Base-by-base conservation (phyloP, 495 filamentous ascomycete species). In the Daldinia childiae region DNA sequence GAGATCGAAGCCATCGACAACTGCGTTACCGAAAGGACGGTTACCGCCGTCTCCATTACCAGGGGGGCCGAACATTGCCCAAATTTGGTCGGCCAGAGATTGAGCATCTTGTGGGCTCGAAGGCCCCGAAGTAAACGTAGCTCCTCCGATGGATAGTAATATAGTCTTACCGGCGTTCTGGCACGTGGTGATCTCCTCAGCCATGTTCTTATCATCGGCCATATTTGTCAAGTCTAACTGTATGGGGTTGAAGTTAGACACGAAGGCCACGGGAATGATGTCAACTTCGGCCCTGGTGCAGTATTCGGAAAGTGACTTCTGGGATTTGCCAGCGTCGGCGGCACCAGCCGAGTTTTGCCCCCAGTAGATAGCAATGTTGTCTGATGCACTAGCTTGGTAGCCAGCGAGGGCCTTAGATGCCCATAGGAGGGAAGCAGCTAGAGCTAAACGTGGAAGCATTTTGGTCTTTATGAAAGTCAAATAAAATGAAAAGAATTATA, bases 361-460 rank as follows among this genome's bases (percentile, higher is more conserved):
- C 82, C 88, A 92, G 75, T 91, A 92, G 19, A 91, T 79, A 8
- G 86, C 89, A 67, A 91, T 77, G 63, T 91, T 91, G 58, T 82
- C 84, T 8, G 83, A 83, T 5, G 82, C 77, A 29, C 73, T 64
- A 0, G 82, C 59, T 69, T 85, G 76, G 66, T 89, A 87, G 52
- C 83, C 87, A 54, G 83, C 83, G 34, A 69, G 62, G 43, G 62
- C 52, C 1, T 6, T 29, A 7, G 58, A 54, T 6, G 45, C 62
- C 71, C 66, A 69, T 24, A 69, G 38, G 58, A 64, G 19, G 17
- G 29, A 41, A 11, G 51, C 11, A 9, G 43, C n/a, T 19, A 66
- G 14, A 21, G 32, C 11, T 3, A 38, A 59, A 27, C 14, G 45
- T 26, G 11, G 11, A 36, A 65, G 9, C 70, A 73, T 73, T 52